Evolutionary conservation across 129 eudicot genomes (phyloP), one percentile per base, ranked within the genome.

Genomic region (Logfia minima): DNA sequence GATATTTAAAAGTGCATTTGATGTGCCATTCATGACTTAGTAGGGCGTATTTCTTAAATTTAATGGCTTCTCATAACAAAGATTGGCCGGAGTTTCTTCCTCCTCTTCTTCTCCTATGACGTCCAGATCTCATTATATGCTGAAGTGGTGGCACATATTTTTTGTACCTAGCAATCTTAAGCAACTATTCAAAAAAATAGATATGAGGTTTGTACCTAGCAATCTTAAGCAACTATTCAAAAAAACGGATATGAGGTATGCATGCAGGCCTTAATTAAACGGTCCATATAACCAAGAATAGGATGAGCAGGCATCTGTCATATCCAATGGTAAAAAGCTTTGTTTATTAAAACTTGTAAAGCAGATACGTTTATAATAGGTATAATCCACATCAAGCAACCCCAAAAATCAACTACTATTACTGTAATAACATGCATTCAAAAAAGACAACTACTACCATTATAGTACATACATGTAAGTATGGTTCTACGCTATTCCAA

Each of bases 1-100:
- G 56, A 86, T 65, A 70, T 85, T 81, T 56, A 64, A 78, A 43
- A 81, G 81, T n/a, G 88, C 58, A 17, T 73, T 72, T 71, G 81
- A 66, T 80, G 75, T 65, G 81, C 84, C 89, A 77, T 82, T 90
- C 92, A 90, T 85, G 66, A 70, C 74, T 48, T 71, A 71, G 13
- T 67, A 4, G 8, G 62, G 23, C 16, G 28, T 48, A 51, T 8
- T 48, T 41, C 21, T 14, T 21, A 23, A 68, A 17, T 67, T 35
- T 35, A 37, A 67, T 37, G 53, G 28, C 53, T 67, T 32, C 71
- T 37, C 26, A 35, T 8, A 35, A 35, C 52, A 67, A n/a, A 35
- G 11, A 3, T 35, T 19, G 72, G 72, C 35, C 37, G 28, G 5
- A 63, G n/a, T 63, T 63, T 63, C 35, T 9, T 26, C 35, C 16